Conservation (phyloP, 2,329 filamentous ascomycete genomes). For the Aureobasidium subglaciale region DNA sequence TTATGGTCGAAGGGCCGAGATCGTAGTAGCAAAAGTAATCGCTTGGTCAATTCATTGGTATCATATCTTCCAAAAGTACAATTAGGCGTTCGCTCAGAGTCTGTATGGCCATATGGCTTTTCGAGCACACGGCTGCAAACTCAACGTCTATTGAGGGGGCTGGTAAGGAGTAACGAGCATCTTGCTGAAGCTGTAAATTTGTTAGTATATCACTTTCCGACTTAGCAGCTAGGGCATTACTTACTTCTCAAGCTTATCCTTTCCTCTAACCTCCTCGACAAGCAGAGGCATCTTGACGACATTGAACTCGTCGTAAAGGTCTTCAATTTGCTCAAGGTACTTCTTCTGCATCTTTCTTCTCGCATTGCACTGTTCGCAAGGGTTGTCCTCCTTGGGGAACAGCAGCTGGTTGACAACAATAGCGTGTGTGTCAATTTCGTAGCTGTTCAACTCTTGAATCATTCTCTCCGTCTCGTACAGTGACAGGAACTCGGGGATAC, state of each 20-base stretch:
- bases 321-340: constrained; percentile 96
- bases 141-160: constrained; percentile 43
- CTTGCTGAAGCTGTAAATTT: constrained; percentile 57
- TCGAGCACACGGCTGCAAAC: neutral
- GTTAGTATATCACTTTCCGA: constrained; percentile 17
- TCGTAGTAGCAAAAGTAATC: neutral
- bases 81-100: neutral
- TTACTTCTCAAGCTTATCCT: constrained; percentile 77
- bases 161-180: constrained; percentile 73
- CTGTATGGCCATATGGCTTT: neutral
- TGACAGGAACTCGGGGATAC: constrained; percentile 93
- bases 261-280: constrained; percentile 91
- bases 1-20: neutral
- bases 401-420: constrained; percentile 98
- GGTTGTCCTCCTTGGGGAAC: constrained; percentile 77
- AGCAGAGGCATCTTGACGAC: constrained; percentile 97
- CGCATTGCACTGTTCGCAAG: constrained; percentile 92
- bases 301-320: constrained; percentile 98
- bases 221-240: constrained; percentile 18
- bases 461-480: constrained; percentile 99
- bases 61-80: constrained; percentile 11
- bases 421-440: constrained; percentile 90
- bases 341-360: constrained; percentile 98
- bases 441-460: constrained; percentile 94
- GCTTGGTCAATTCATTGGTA: constrained; percentile 14